Base-by-base conservation (phyloP, 1,139 yeast genomes). In the Fermentozyma sake region DNA sequence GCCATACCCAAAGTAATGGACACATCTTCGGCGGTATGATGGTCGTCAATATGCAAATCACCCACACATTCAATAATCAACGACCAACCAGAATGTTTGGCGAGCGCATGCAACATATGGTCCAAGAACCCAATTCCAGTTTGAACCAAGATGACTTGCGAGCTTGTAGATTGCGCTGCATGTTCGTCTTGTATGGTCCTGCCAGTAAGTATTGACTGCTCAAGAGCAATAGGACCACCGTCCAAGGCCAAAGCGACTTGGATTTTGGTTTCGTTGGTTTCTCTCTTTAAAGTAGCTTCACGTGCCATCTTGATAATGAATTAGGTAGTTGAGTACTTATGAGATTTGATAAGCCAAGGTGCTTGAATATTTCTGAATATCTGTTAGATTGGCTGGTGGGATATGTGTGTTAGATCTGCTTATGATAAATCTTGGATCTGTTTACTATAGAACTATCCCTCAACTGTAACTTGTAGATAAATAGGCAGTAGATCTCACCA, bases 81-180 rank as follows among this genome's bases (percentile, higher is more conserved):
- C 12, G 96, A 85, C 98, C 98, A 91, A 9, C 98, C 98, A 1
- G 93, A 69, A 57, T 91, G 98, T 52, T 91, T 91, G 23, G 97
- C 96, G 43, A 91, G 68, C 0, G 98, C 98, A 49, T 89, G 96
- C 24, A 91, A 67, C 98, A 91, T 91, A 56, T 91, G 98, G 61
- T 91, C 98, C 37, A 91, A 65, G 52, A 91, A 91, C 2, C 98
- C 98, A 31, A 91, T 74, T 23, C 98, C 98, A 0, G 97, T 83
- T 46, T 85, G 85, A 31, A 91, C 77, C 24, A 75, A 66, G 37
- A 91, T 87, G 8, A 72, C 65, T 54, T 91, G 98, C 3, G 81
- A 60, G 3, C 72, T 57, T 0, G 84, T 68, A 4, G 61, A 44
- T 52, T 81, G 89, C 27, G 71, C 46, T 22, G 86, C 94, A 49